A percentile compares a stretch with the other conserved stretches of the same genome.
Evolutionary conservation across 768 basidiomycete species (phyloP).

Genomic region (Mrakia blollopis): DNA sequence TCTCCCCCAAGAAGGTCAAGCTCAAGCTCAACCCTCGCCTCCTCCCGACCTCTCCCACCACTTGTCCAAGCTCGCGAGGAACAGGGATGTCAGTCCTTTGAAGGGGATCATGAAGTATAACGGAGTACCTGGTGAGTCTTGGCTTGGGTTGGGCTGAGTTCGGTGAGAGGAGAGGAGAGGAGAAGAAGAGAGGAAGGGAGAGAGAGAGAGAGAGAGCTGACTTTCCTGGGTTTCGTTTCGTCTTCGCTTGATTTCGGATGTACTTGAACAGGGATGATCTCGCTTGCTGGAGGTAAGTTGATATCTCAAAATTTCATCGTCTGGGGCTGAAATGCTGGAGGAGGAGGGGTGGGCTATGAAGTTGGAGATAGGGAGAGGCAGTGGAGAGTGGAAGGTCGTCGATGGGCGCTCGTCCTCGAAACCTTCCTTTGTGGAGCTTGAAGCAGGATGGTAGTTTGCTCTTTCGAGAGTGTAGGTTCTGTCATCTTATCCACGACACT

Average conservation of each 20-base stretch:
- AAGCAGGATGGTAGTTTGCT: too few relatives aligned
- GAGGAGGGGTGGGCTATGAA: too few relatives aligned
- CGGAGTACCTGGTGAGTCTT: not conserved
- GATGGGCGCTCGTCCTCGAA: too few relatives aligned
- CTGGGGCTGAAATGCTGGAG: too few relatives aligned
- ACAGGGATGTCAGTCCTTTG: not conserved
- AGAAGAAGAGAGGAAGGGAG: not conserved
- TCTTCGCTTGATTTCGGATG: not conserved
- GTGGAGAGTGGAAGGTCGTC: too few relatives aligned
- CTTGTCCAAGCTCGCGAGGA: not conserved
- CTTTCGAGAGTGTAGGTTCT: too few relatives aligned
- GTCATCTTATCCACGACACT: too few relatives aligned
- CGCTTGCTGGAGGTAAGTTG: constrained; percentile 1
- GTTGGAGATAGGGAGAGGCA: too few relatives aligned
- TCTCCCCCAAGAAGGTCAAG: not conserved
- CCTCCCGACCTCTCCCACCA: constrained; percentile 17
- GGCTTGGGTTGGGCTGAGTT: not conserved
- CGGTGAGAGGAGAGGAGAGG: not conserved
- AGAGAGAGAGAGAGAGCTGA: not conserved
- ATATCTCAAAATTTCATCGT: too few relatives aligned
- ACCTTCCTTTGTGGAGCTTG: too few relatives aligned
- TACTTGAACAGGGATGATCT: constrained; percentile 5
- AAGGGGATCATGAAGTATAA: constrained; percentile 14
- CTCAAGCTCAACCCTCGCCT: not conserved
- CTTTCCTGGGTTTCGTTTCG: not conserved